Evolutionary conservation across 768 basidiomycete genomes (phyloP).

Genomic region (Candolleomyces aberdarensis): DNA sequence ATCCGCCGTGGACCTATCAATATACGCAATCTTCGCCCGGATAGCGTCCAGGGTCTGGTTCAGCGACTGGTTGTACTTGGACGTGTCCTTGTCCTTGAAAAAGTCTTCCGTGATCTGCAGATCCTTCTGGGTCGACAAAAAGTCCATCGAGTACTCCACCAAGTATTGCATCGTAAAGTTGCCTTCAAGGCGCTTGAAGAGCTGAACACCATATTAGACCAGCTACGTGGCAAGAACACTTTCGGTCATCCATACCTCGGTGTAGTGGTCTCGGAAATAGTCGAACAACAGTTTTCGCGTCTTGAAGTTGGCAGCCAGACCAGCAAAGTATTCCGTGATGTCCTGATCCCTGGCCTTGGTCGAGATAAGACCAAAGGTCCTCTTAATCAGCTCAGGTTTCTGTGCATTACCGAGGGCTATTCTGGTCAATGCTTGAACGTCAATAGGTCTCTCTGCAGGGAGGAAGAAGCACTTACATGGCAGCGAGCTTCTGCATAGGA

Average conservation of each 20-base stretch:
- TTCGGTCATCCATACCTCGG: constrained; percentile 40
- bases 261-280: constrained; percentile 72
- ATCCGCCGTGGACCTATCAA: constrained; percentile 63
- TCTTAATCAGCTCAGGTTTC: constrained; percentile 53
- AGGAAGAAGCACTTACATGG: constrained; percentile 47
- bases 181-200: constrained; percentile 68
- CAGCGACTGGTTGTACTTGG: constrained; percentile 63
- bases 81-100: constrained; percentile 75
- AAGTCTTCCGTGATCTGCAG: constrained; percentile 58
- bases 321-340: constrained; percentile 59
- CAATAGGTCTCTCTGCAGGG: background rate
- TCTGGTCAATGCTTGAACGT: constrained; percentile 30
- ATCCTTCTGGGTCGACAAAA: constrained; percentile 68
- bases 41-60: constrained; percentile 70
- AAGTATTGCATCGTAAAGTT: constrained; percentile 58
- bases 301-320: constrained; percentile 52
- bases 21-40: constrained; percentile 54
- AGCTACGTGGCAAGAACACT: background rate
- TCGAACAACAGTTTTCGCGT: constrained; percentile 51
- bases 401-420: constrained; percentile 59
- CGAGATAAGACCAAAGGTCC: constrained; percentile 61
- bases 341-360: constrained; percentile 58
- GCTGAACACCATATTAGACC: constrained; percentile 27
- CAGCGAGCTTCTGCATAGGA: constrained; percentile 67
- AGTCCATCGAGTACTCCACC: constrained; percentile 38